Evolutionary conservation across 2,329 filamentous ascomycete species (phyloP).

Genomic region (Berkeleyomyces rouxiae): DNA sequence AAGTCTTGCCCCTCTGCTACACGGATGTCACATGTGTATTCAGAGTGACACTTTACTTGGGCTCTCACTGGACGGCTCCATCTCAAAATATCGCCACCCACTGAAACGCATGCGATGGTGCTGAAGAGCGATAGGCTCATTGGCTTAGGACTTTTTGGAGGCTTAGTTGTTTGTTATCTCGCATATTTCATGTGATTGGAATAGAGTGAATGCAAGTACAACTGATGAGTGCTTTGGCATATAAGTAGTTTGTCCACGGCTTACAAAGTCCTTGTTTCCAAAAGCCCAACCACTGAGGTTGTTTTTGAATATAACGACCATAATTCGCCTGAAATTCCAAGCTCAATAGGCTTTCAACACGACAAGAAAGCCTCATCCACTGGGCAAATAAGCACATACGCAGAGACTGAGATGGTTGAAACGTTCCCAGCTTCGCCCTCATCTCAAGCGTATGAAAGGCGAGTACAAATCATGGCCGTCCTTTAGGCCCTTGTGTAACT

Average conservation of each 20-base stretch:
- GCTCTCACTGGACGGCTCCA: background rate
- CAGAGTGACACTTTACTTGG: background rate
- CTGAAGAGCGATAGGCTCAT: background rate
- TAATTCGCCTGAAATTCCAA: no score
- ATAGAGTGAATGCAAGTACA: no score
- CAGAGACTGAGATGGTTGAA: background rate
- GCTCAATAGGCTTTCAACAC: no score
- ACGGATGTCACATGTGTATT: background rate
- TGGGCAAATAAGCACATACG: no score
- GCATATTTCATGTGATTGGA: background rate
- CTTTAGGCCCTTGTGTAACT: background rate
- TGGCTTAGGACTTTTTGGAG: background rate
- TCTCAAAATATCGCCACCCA: constrained; percentile 1
- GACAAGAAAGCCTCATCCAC: no score
- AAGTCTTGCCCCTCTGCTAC: background rate
- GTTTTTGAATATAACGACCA: no score
- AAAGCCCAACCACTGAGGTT: no score
- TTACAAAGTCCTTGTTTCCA: no score
- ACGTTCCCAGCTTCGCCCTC: background rate
- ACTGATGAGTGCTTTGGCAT: no score
- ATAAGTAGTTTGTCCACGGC: no score
- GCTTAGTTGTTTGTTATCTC: background rate
- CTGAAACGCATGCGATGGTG: background rate
- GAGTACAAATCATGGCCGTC: background rate
- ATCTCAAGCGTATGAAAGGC: background rate